Base-by-base conservation (phyloP, 2,329 filamentous ascomycete genomes). In the Scedosporium minutisporum region DNA sequence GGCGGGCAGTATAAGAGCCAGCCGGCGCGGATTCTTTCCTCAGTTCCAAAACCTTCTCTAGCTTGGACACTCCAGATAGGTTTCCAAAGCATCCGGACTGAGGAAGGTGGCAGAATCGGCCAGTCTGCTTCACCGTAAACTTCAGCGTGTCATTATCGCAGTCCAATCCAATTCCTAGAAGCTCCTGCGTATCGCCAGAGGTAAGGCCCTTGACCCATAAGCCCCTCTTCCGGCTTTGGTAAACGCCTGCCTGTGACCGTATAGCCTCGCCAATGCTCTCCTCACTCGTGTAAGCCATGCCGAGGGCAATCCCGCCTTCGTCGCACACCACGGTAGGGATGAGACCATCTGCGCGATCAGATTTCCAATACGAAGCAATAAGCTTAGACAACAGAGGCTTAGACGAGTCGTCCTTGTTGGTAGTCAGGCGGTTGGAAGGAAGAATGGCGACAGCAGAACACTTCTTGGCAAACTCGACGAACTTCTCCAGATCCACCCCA, bases 181-280 rank as follows among this genome's bases (percentile, higher is more conserved):
- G 81, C 73, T 97, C 87, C 74, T 99, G 95, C 12, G 90, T 91
- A 73, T 97, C 93, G 14, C 95, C 95, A 62, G 93, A 97, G 7
- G 89, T 95, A 61, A 93, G 90, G 5, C 95, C 95, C 78, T 99
- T 99, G 75, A 96, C 89, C 95, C 95, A 99, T 29, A 99, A 77
- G 0, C 95, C 95, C 55, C 95, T 85, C 80, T 97, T 97, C 61
- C 95, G 84, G 78, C 93, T 97, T 76, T 97, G 92, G 74, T 99
- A 99, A 44, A 97, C 93, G 38, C 95, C 93, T 0, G 79, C 80
- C 68, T 82, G 79, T 5, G 91, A 96, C 69, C 85, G 85, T 65
- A 99, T 73, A 44, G 93, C 93, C 77, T 96, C 93, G 7, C 86
- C 81, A 41, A 99, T 86, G 72, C 93, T 97, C 74, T 96, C 90